Evolutionary conservation across 257 asterid genomes (phyloP).

Genomic region (Nicotiana sylvestris): DNA sequence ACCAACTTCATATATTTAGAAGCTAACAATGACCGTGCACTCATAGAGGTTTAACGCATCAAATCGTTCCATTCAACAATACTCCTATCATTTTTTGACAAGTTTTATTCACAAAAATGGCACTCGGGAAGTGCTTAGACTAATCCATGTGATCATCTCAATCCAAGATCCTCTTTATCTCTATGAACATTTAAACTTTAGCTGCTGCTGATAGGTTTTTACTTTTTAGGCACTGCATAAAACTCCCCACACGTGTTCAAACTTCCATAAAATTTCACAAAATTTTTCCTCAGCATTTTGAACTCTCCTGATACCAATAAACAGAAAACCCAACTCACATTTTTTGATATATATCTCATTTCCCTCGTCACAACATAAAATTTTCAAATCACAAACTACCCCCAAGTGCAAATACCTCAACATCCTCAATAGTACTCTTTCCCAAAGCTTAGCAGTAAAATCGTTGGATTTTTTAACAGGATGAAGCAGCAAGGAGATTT

Average conservation of each 20-base stretch:
- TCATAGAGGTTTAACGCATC: background rate
- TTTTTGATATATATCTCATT: background rate
- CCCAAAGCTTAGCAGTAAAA: background rate
- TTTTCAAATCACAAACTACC: background rate
- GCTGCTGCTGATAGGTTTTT: background rate
- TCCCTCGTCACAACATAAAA: background rate
- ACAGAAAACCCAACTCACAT: background rate
- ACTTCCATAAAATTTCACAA: background rate
- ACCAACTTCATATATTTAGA: background rate
- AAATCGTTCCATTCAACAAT: background rate
- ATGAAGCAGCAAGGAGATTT: no score
- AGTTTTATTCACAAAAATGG: no score
- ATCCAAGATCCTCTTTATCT: background rate
- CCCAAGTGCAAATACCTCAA: background rate
- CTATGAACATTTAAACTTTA: no score
- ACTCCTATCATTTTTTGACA: background rate
- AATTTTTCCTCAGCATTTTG: background rate
- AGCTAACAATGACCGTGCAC: background rate
- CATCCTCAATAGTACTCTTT: background rate
- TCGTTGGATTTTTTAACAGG: no score
- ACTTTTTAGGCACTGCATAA: background rate
- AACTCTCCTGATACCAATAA: background rate
- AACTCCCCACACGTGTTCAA: background rate
- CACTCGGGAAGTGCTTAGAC: no score
- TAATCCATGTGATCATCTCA: background rate